Percentiles rank a stretch among this genome's conserved stretches.
Evolutionary conservation across 805 yeast genomes (phyloP).

Genomic region (Yamadazyma akitaensis): DNA sequence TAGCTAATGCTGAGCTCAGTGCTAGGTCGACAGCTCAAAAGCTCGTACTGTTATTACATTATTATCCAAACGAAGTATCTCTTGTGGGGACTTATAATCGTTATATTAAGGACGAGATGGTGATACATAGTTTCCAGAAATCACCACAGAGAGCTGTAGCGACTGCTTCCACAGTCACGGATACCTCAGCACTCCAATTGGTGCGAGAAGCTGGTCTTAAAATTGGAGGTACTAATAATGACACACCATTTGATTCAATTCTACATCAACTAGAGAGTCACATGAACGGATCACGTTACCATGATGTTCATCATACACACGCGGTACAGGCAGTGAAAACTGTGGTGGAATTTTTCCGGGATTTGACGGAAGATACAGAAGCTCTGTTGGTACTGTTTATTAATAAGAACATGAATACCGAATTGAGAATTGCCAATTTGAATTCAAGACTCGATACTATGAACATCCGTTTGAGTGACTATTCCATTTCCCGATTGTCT

Average conservation of each 20-base stretch:
- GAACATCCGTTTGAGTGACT: conserved; percentile 3
- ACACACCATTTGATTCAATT: not conserved
- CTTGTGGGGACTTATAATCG: not conserved
- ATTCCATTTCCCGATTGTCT: not conserved
- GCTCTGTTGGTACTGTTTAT: conserved; percentile 4
- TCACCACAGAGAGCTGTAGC: not conserved
- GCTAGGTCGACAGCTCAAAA: not conserved
- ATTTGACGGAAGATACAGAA: not conserved
- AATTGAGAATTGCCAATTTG: conserved; percentile 11
- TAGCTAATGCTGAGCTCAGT: not conserved
- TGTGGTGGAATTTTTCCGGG: not conserved
- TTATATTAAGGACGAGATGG: not conserved
- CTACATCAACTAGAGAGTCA: not conserved
- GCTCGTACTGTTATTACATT: not conserved
- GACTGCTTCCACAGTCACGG: not conserved
- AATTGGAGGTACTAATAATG: not conserved
- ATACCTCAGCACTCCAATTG: not conserved
- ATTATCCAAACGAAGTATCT: not conserved
- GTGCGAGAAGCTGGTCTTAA: not conserved
- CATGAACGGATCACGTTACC: not conserved
- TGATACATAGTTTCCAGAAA: not conserved
- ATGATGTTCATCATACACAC: not conserved
- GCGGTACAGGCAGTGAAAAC: not conserved
- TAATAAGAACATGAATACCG: conserved; percentile 12
- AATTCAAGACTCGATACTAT: conserved; percentile 7